Evolutionary conservation across 768 basidiomycete species (phyloP).

Genomic region (Agrocybe praecox): DNA sequence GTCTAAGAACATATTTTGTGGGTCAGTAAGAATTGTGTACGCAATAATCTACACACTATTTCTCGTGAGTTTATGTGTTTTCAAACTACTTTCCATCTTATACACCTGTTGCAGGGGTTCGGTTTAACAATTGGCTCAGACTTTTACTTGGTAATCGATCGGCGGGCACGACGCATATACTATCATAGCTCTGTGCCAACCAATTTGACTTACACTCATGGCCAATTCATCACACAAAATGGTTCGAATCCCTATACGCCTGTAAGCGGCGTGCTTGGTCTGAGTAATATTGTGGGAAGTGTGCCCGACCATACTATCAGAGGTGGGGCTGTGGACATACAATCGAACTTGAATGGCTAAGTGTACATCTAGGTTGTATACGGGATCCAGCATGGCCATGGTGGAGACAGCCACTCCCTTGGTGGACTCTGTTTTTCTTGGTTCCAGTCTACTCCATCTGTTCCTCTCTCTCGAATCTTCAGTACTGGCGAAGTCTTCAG

Average conservation of each 20-base stretch:
- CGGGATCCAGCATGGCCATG: constrained; percentile 76
- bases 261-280: constrained; percentile 48
- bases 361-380: constrained; percentile 59
- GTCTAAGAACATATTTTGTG: constrained; percentile 79
- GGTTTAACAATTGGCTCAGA: constrained; percentile 85
- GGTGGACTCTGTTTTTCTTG: constrained; percentile 78
- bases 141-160: constrained; percentile 73
- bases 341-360: constrained; percentile 22
- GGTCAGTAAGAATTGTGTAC: constrained; percentile 82
- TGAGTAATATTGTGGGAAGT: constrained; percentile 34
- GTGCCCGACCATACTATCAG: constrained; percentile 49
- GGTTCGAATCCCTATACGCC: constrained; percentile 39
- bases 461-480: constrained; percentile 77
- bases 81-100: neutral
- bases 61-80: constrained; percentile 44
- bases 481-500: constrained; percentile 69
- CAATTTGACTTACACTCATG: constrained; percentile 53
- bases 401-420: constrained; percentile 78
- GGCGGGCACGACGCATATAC: constrained; percentile 52
- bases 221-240: constrained; percentile 52
- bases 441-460: constrained; percentile 78
- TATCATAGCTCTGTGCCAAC: constrained; percentile 43
- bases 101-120: constrained; percentile 63
- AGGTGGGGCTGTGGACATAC: constrained; percentile 33
- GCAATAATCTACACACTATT: constrained; percentile 87